Percentiles rank a stretch among this genome's conserved stretches.
These are phyloP conservation scores for Draba incana DNA, from an alignment of 345 rosid genomes.

Conservation along the genomic window DNA sequence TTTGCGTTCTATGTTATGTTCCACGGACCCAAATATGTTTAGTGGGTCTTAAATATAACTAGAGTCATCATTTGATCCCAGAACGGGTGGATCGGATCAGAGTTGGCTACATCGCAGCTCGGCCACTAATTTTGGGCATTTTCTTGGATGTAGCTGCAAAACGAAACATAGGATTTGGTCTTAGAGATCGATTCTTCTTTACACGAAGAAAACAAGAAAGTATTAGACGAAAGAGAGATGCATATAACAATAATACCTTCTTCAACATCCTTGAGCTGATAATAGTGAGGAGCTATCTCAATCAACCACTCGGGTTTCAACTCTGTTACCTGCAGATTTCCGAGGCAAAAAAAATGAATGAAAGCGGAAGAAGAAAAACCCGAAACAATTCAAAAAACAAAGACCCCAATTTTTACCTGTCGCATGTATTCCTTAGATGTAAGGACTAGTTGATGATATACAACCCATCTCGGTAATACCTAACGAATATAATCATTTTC, in stretches of 20 bases:
- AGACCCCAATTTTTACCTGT: constrained; percentile 46
- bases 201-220: neutral
- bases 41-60: neutral
- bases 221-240: neutral
- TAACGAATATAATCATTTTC: constrained; percentile 13
- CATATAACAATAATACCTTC: constrained; percentile 48
- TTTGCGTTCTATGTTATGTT: neutral
- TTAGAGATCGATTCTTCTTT: neutral
- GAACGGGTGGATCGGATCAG: neutral
- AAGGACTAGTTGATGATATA: constrained; percentile 76
- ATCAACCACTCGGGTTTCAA: constrained; percentile 92
- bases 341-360: constrained; percentile 2
- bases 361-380: neutral
- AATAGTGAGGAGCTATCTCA: constrained; percentile 88
- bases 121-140: constrained; percentile 55
- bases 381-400: constrained; percentile 10
- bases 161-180: neutral
- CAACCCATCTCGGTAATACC: constrained; percentile 87
- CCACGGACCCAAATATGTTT: neutral
- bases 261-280: constrained; percentile 89
- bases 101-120: constrained; percentile 7
- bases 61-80: neutral
- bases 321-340: constrained; percentile 63
- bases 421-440: constrained; percentile 90
- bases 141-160: constrained; percentile 68